Evolutionary conservation across 2,329 filamentous ascomycete species (phyloP).

Genomic region (Piedraia hortae): DNA sequence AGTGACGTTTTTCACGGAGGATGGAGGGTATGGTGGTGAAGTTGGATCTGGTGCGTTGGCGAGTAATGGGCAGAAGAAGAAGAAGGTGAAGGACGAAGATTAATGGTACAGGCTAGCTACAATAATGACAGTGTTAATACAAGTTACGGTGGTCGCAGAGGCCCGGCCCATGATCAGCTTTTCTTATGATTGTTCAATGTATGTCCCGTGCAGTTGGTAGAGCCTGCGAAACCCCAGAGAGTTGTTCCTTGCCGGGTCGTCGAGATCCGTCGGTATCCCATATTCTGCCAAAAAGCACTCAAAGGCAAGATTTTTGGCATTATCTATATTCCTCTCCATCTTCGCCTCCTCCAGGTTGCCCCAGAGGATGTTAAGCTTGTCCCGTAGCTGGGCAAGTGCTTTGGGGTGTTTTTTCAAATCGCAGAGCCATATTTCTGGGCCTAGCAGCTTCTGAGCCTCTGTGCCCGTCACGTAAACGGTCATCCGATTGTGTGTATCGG

Average conservation of each 20-base stretch:
- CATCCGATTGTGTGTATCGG: conserved; percentile 12
- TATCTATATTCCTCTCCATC: conserved; percentile 11
- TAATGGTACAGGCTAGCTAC: too few relatives aligned
- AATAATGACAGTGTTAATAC: too few relatives aligned
- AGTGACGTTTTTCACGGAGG: conserved; percentile 65
- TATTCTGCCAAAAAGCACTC: conserved; percentile 20
- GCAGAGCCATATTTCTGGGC: conserved; percentile 25
- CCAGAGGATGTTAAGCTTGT: conserved; percentile 58
- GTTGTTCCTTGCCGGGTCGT: too few relatives aligned
- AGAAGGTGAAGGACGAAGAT: neutral
- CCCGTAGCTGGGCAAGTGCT: conserved; percentile 27
- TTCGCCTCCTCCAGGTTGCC: conserved; percentile 51
- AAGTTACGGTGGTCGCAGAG: too few relatives aligned
- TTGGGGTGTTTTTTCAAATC: conserved; percentile 28
- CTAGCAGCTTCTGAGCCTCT: conserved; percentile 28
- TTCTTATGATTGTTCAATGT: too few relatives aligned
- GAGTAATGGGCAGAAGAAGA: neutral
- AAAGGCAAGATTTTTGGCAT: conserved; percentile 16
- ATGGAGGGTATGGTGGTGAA: conserved; percentile 16
- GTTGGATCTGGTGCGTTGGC: neutral
- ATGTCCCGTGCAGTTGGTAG: too few relatives aligned
- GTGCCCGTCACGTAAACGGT: conserved; percentile 40
- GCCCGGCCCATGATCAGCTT: too few relatives aligned
- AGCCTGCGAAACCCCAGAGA: too few relatives aligned
- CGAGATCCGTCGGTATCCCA: conserved; percentile 12